Percentiles rank a stretch among this genome's conserved stretches.
Conservation (phyloP, 2,329 filamentous ascomycete genomes). For the Mollisia scopiformis region DNA sequence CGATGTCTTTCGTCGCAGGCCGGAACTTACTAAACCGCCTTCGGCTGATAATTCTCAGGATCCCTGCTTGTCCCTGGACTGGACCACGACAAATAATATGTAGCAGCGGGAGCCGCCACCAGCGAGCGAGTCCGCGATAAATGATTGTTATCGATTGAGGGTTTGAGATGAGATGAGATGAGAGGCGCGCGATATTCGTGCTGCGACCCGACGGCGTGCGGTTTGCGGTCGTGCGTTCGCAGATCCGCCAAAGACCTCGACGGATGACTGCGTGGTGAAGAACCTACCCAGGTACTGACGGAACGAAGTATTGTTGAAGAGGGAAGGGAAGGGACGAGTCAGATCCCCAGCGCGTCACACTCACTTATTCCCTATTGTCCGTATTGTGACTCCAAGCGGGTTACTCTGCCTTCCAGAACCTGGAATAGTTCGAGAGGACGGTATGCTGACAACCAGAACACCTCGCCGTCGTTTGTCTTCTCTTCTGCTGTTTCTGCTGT, state of each 20-base stretch:
- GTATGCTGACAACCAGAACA: neutral
- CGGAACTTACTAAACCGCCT: neutral
- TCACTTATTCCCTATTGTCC: no score
- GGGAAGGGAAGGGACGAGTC: neutral
- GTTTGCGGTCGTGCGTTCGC: neutral
- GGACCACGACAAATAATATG: neutral
- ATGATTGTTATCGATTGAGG: neutral
- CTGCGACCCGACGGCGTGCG: neutral
- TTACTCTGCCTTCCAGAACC: no score
- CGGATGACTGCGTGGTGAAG: neutral
- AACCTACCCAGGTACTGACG: no score
- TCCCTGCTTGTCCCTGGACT: neutral
- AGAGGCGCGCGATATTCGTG: neutral
- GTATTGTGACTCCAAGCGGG: neutral
- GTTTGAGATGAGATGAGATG: no score
- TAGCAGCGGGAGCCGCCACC: neutral
- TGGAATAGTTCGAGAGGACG: neutral
- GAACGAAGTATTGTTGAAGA: neutral
- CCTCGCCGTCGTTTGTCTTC: neutral
- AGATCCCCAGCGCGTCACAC: neutral
- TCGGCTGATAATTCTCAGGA: neutral
- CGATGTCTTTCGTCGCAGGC: neutral
- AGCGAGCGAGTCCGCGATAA: neutral
- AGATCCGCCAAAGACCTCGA: no score
- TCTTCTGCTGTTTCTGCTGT: neutral